These are phyloP conservation scores for Lanmaoa rubissima DNA, from an alignment of 768 basidiomycete species.

Conservation along the genomic window DNA sequence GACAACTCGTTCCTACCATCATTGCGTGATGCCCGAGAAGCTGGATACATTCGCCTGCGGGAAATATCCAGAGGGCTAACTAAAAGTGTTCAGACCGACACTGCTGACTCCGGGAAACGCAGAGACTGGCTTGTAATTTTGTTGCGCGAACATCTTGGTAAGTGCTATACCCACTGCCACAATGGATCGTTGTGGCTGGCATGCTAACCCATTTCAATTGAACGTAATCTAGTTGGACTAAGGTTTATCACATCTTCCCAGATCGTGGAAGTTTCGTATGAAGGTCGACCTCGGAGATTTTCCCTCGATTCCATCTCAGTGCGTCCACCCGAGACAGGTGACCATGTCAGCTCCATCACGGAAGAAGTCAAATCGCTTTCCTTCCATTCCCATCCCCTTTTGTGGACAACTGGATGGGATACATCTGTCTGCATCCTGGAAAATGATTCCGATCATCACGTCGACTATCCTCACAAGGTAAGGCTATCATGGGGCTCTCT, in stretches of 20 bases:
- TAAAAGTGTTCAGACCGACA: constrained; percentile 19
- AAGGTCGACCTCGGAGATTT: constrained; percentile 59
- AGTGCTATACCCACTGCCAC: constrained; percentile 16
- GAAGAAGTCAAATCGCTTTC: constrained; percentile 45
- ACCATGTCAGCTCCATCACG: constrained; percentile 35
- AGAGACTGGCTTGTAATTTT: constrained; percentile 68
- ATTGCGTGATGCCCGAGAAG: constrained; percentile 49
- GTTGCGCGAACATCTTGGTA: constrained; percentile 68
- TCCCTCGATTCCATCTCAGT: constrained; percentile 46
- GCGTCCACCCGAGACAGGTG: constrained; percentile 16
- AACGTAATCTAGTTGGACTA: constrained; percentile 56
- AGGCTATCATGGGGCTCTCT: constrained; percentile 10
- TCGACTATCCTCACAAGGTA: constrained; percentile 35
- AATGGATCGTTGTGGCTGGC: neutral
- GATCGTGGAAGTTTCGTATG: constrained; percentile 59
- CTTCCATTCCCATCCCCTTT: constrained; percentile 36
- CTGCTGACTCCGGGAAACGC: constrained; percentile 33
- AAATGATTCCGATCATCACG: constrained; percentile 26
- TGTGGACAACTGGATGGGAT: constrained; percentile 74
- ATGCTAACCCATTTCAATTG: constrained; percentile 6
- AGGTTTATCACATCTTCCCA: constrained; percentile 66
- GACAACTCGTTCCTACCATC: constrained; percentile 48
- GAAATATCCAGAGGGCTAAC: constrained; percentile 38
- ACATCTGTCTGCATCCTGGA: constrained; percentile 48
- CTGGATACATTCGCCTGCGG: constrained; percentile 49